A percentile compares a stretch with the other conserved stretches of the same genome.
Evolutionary conservation across 2,329 filamentous ascomycete genomes (phyloP).

Genomic region (Fusarium sp.): DNA sequence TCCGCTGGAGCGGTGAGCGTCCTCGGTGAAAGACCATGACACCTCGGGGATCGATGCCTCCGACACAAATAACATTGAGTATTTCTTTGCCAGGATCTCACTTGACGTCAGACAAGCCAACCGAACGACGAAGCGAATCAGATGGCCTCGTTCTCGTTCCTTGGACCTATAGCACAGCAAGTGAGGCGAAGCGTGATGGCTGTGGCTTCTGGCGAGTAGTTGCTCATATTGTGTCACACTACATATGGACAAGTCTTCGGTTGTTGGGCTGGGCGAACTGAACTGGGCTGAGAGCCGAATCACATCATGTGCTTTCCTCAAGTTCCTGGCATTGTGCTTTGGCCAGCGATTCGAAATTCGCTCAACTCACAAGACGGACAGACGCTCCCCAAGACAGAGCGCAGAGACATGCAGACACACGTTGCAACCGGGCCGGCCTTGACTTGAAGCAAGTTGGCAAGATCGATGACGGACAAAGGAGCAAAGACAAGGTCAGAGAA

Average conservation of each 20-base stretch:
- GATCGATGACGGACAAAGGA: not conserved
- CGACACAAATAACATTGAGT: not conserved
- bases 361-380: not conserved
- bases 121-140: not conserved
- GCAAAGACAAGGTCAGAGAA: not conserved
- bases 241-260: not conserved
- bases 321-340: not conserved
- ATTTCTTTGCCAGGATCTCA: not conserved
- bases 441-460: constrained; percentile 12
- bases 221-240: not conserved
- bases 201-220: not conserved
- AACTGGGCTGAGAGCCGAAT: not conserved
- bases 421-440: constrained; percentile 14
- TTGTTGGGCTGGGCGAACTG: not conserved
- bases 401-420: constrained; percentile 3
- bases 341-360: not conserved
- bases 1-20: constrained; percentile 39
- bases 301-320: not conserved
- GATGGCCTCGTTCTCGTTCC: not conserved
- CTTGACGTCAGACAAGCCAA: constrained; percentile 15
- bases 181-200: not conserved
- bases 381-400: not conserved
- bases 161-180: not conserved
- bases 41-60: not conserved
- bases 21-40: constrained; percentile 2